Base-by-base conservation (phyloP, 202 grass and related monocot genomes). In the Zoysia matrella region DNA sequence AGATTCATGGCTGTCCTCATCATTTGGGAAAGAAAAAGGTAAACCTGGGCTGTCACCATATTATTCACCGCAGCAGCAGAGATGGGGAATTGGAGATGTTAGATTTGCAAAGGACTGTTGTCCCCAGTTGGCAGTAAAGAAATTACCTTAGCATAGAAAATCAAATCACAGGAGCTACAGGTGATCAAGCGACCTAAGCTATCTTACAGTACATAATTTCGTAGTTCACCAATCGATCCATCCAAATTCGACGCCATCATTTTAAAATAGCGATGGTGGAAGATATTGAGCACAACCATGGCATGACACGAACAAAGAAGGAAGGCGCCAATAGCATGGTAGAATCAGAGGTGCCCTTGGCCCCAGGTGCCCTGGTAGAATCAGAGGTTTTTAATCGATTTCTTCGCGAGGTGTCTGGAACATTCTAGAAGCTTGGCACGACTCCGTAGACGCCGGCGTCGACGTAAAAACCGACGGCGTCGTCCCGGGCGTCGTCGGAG, bases 391-490 rank as follows among this genome's bases (percentile, higher is more conserved):
- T 16, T 5, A 22, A 68, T 6, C 30, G 44, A 53, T 18, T 60
- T 60, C 22, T 43, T 51, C 6, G 5, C 12, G 49, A 10, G 7
- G 78, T 47, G 60, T 87, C 49, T 14, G 7, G 50, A 67, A 53
- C 3, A 13, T 76, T 89, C 87, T 89, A 89, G 87, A 89, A 85
- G 72, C 12, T 82, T 65, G 77, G 77, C 45, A 85, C 82, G 77
- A 85, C 72, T 0, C 87, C 87, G 52, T 82, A 85, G 36, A 82
- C 36, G n/a, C 64, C 8, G n/a, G 72, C 49, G 36, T 86, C 84
- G 30, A 68, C 63, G 30, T 36, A 36, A 36, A 36, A 85, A 36
- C 52, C 82, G 2, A 42, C 58, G 45, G 49, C 61, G 65, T 65
- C 67, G 65, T 12, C 62, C 2, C 52, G 53, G 53, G 62, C 16